Percentiles rank a stretch among this genome's conserved stretches.
phyloP scores from a whole-genome alignment of 345 rosid genomes.

The Citrus mangshanensis region DNA sequence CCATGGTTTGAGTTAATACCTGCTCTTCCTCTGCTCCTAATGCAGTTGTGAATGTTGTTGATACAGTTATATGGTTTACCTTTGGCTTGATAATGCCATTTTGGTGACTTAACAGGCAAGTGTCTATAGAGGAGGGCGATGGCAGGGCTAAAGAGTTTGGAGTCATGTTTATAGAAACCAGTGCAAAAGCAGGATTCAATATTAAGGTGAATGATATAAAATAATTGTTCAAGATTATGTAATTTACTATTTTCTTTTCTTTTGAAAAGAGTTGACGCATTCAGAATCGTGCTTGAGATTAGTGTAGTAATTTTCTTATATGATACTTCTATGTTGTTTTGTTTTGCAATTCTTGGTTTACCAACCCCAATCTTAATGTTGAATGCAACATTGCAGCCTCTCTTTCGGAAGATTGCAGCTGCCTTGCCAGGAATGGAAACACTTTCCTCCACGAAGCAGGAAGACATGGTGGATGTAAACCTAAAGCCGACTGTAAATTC shows the following conservation, averaged over 20 bases:
- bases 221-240: no score
- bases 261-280: no score
- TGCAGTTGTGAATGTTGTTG: background rate
- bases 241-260: no score
- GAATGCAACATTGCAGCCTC: constrained; percentile 53
- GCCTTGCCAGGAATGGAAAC: constrained; percentile 98
- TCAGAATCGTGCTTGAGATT: no score
- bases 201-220: constrained; percentile 53
- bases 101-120: constrained; percentile 57
- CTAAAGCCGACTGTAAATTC: constrained; percentile 68
- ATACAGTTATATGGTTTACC: background rate
- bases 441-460: constrained; percentile 77
- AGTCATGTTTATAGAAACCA: constrained; percentile 89
- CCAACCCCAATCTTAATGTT: background rate
- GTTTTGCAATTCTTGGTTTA: background rate
- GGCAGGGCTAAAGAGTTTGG: constrained; percentile 78
- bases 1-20: background rate
- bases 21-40: background rate
- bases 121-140: constrained; percentile 95
- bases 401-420: constrained; percentile 90
- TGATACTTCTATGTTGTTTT: background rate
- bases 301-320: background rate
- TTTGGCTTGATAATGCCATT: background rate
- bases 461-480: constrained; percentile 97
- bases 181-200: constrained; percentile 94